Evolutionary conservation across 345 rosid genomes (phyloP).

Genomic region (Corchorus olitorius): DNA sequence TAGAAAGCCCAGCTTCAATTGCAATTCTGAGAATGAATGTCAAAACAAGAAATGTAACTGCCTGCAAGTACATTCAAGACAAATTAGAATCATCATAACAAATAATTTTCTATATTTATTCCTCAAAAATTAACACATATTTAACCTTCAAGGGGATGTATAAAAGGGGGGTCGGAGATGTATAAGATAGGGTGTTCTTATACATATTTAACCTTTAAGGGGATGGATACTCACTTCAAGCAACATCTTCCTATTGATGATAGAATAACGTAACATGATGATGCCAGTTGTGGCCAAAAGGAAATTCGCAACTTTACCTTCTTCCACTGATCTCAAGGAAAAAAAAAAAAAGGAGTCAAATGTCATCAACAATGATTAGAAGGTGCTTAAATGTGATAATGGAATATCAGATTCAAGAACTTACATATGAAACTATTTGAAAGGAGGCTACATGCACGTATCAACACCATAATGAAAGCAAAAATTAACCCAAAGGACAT

Average conservation of each 20-base stretch:
- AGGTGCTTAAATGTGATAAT: slow-evolving; percentile 13
- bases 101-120: neutral
- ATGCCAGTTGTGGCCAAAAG: slow-evolving; percentile 86
- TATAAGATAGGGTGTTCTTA: neutral
- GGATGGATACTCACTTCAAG: slow-evolving; percentile 55
- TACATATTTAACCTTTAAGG: slow-evolving; percentile 3
- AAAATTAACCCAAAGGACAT: slow-evolving; percentile 46
- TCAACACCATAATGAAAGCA: slow-evolving; percentile 51
- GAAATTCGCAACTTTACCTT: slow-evolving; percentile 92
- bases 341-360: slow-evolving; percentile 16
- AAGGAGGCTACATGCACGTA: slow-evolving; percentile 86
- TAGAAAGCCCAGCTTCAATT: slow-evolving; percentile 83
- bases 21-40: slow-evolving; percentile 64
- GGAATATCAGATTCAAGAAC: slow-evolving; percentile 35
- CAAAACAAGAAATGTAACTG: slow-evolving; percentile 59
- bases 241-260: slow-evolving; percentile 54
- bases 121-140: neutral
- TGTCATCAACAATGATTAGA: slow-evolving; percentile 14
- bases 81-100: slow-evolving; percentile 27
- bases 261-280: slow-evolving; percentile 58
- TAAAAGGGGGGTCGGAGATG: neutral
- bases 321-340: slow-evolving; percentile 69
- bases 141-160: neutral
- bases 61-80: slow-evolving; percentile 54
- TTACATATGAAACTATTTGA: slow-evolving; percentile 93